Conservation (phyloP, 208 protist genomes). For the Wallacemonas collosoma region DNA sequence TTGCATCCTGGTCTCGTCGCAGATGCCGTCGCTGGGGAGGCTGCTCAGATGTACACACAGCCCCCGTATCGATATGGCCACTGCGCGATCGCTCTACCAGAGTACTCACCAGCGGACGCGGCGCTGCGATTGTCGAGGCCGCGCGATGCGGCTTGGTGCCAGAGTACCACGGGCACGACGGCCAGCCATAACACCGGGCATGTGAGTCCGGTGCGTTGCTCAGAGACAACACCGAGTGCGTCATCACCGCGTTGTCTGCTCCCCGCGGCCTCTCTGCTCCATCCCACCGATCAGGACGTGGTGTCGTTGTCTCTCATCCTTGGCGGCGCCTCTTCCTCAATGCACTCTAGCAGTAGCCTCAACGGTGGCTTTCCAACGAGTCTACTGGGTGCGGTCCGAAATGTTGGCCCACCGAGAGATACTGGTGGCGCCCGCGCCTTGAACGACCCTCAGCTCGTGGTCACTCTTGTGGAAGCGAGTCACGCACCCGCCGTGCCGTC, state of each 20-base stretch:
- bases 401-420: constrained; percentile 3
- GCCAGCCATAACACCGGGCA: neutral
- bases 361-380: neutral
- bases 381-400: neutral
- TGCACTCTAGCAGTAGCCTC: constrained; percentile 15
- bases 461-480: constrained; percentile 2
- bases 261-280: neutral
- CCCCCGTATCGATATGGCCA: constrained; percentile 33
- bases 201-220: neutral
- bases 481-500: neutral
- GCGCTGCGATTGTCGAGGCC: neutral
- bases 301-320: constrained; percentile 17
- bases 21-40: neutral
- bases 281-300: neutral
- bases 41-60: neutral
- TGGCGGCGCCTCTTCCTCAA: neutral
- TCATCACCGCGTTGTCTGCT: neutral
- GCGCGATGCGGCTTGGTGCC: neutral
- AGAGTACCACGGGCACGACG: no score
- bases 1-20: constrained; percentile 1
- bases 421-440: neutral
- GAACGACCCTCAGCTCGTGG: constrained; percentile 9
- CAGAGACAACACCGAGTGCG: neutral
- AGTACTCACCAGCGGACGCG: neutral
- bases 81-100: constrained; percentile 22